Percentiles rank a stretch among this genome's conserved stretches.
Conservation (phyloP, 1,284 basidiomycete species). For the Ustanciosporium gigantosporum region DNA sequence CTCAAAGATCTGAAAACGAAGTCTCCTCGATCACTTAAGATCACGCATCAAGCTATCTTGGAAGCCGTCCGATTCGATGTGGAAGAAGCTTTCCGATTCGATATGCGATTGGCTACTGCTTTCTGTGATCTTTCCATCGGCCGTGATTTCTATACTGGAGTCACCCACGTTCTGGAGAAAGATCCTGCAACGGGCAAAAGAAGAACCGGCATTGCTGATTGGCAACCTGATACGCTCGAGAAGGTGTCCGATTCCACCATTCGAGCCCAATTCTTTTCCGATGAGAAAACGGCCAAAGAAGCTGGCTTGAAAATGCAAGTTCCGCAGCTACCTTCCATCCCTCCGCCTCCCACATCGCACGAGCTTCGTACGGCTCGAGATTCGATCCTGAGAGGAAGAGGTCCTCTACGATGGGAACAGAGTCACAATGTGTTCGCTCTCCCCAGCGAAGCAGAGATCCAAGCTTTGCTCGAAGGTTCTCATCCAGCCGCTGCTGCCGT, state of each 20-base stretch:
- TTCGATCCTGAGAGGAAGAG: constrained; percentile 37
- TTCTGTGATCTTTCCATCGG: constrained; percentile 58
- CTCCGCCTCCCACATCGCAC: constrained; percentile 6
- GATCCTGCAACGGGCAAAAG: constrained; percentile 57
- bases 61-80: constrained; percentile 43
- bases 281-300: constrained; percentile 21
- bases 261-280: constrained; percentile 47
- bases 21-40: constrained; percentile 54
- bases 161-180: constrained; percentile 48
- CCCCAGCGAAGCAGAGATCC: constrained; percentile 55
- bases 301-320: constrained; percentile 44
- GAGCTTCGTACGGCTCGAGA: constrained; percentile 37
- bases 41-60: constrained; percentile 47
- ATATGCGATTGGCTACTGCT: constrained; percentile 58
- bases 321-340: constrained; percentile 26
- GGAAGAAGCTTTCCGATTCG: constrained; percentile 48
- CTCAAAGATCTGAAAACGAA: constrained; percentile 45
- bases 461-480: constrained; percentile 45
- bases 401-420: constrained; percentile 53
- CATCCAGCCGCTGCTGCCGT: constrained; percentile 53
- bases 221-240: constrained; percentile 46
- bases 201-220: constrained; percentile 39
- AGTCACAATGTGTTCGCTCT: constrained; percentile 52
- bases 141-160: constrained; percentile 61
- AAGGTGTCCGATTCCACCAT: constrained; percentile 42